Percentiles rank a stretch among this genome's conserved stretches.
Conservation (phyloP, 1,139 yeast species). For the Yamadazyma spencermartinsiae region DNA sequence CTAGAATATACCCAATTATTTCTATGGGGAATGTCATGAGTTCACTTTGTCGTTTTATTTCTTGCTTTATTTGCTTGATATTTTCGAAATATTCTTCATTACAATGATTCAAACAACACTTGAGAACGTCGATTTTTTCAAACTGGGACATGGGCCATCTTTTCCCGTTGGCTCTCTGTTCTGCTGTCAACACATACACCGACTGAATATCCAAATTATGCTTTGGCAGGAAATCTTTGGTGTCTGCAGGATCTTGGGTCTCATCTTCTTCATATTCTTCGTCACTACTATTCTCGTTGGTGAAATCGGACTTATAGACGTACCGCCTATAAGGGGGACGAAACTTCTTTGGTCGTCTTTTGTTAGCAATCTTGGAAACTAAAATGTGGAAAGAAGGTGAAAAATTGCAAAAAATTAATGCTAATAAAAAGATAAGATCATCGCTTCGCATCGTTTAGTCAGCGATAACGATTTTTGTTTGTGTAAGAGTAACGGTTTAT, state of each 20-base stretch:
- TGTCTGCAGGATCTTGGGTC: conserved; percentile 9
- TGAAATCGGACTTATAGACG: conserved; percentile 60
- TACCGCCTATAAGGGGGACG: conserved; percentile 77
- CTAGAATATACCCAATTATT: conserved; percentile 53
- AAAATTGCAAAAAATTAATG: background rate
- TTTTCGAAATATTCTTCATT: conserved; percentile 18
- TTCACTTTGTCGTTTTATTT: conserved; percentile 12
- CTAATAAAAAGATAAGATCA: no score
- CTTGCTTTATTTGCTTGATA: conserved; percentile 16
- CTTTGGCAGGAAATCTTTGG: conserved; percentile 21
- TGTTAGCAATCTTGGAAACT: conserved; percentile 68
- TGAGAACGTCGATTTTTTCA: conserved; percentile 48
- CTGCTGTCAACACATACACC: conserved; percentile 36
- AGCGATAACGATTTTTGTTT: no score
- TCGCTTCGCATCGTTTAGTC: no score
- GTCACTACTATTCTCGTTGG: conserved; percentile 29
- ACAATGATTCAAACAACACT: conserved; percentile 27
- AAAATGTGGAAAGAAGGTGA: background rate
- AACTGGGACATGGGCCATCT: conserved; percentile 47
- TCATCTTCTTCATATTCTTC: conserved; percentile 36
- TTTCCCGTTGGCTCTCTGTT: conserved; percentile 22
- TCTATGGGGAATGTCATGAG: conserved; percentile 56
- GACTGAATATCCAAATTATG: conserved; percentile 33
- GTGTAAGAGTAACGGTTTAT: no score
- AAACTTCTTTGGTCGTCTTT: conserved; percentile 78